Percentiles rank a stretch among this genome's conserved stretches.
phyloP scores from a whole-genome alignment of 2,329 filamentous ascomycete species.

The Amauroascus verrucosus region DNA sequence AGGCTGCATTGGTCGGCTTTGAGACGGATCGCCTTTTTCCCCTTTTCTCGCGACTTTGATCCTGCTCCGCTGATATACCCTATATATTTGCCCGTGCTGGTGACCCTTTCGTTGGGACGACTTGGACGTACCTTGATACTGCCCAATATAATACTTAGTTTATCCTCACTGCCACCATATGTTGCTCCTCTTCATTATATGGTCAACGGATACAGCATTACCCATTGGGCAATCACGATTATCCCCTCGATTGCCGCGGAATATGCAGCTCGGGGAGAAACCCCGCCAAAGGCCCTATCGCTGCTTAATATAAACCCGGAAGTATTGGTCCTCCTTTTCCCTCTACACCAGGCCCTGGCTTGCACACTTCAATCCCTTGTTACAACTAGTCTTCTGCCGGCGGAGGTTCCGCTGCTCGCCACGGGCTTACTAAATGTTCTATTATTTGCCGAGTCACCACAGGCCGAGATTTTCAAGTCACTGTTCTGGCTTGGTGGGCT shows the following conservation, averaged over 20 bases:
- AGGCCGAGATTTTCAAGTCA: constrained; percentile 73
- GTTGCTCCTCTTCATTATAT: constrained; percentile 57
- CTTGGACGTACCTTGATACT: constrained; percentile 54
- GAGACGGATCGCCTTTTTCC: constrained; percentile 39
- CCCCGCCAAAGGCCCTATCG: constrained; percentile 26
- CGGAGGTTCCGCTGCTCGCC: constrained; percentile 81
- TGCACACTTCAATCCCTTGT: constrained; percentile 67
- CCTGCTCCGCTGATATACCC: constrained; percentile 88
- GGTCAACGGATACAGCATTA: constrained; percentile 48
- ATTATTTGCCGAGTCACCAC: constrained; percentile 66
- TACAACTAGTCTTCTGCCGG: constrained; percentile 74
- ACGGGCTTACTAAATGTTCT: constrained; percentile 71
- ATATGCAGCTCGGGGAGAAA: constrained; percentile 27
- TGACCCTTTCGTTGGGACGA: constrained; percentile 62
- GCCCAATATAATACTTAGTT: constrained; percentile 69
- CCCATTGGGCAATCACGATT: constrained; percentile 73
- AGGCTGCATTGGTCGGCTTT: constrained; percentile 22
- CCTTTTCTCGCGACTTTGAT: constrained; percentile 70
- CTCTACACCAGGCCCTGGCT: constrained; percentile 69
- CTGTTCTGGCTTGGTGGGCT: constrained; percentile 79
- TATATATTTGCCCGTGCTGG: constrained; percentile 60
- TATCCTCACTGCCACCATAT: constrained; percentile 63
- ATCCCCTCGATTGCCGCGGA: constrained; percentile 53
- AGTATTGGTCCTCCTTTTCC: constrained; percentile 58
- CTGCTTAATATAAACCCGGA: constrained; percentile 44